phyloP scores from a whole-genome alignment of 192 early-diverging fungal genomes.

The Linnemannia schmuckeri region DNA sequence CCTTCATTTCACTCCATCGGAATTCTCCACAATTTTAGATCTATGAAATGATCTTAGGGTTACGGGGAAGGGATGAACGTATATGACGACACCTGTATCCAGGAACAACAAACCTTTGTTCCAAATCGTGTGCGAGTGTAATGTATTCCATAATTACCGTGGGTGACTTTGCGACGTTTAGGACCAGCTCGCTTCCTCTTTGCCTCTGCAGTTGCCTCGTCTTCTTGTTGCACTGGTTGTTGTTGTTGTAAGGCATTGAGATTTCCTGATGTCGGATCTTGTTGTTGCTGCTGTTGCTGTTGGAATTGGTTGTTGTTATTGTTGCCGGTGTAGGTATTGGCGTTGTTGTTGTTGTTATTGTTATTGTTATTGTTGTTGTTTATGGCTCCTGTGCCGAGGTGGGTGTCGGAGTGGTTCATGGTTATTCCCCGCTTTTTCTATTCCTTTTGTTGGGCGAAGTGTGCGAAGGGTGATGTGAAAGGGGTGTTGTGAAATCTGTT shows the following conservation, averaged over 20 bases:
- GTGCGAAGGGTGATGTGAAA: background rate
- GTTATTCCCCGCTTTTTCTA: background rate
- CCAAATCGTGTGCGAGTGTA: background rate
- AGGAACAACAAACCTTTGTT: background rate
- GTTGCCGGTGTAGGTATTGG: background rate
- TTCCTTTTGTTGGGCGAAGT: background rate
- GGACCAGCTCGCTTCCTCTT: constrained; percentile 73
- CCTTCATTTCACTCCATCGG: too few species aligned
- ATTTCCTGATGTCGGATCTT: background rate
- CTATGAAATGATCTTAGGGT: background rate
- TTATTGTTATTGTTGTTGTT: background rate
- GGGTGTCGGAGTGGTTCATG: background rate
- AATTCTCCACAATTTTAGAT: too few species aligned
- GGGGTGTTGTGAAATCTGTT: background rate
- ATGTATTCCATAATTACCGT: constrained; percentile 55
- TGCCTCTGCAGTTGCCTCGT: constrained; percentile 54
- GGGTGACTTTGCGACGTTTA: constrained; percentile 72
- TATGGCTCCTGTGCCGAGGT: background rate
- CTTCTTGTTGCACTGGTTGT: constrained; percentile 25
- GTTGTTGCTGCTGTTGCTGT: background rate
- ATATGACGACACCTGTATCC: background rate
- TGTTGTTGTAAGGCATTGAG: constrained; percentile 2
- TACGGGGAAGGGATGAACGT: background rate
- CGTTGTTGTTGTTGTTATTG: background rate
- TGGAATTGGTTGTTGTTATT: background rate